Percentiles rank a stretch among this genome's conserved stretches.
phyloP scores from a whole-genome alignment of 139 green algal species.

The Micractinium conductrix region DNA sequence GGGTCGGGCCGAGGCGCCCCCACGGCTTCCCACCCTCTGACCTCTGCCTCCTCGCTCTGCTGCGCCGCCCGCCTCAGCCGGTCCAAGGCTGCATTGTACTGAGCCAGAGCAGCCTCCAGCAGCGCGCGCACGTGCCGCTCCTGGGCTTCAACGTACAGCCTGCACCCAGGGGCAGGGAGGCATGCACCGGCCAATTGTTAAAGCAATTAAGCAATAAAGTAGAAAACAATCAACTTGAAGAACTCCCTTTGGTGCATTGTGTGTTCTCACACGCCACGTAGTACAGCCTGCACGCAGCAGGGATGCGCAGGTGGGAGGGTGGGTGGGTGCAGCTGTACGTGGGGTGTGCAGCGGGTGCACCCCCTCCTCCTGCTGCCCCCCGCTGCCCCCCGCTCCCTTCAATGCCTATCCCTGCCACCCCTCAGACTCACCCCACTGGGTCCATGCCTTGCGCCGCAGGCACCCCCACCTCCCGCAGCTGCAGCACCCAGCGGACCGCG shows the following conservation, averaged over 20 bases:
- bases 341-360: too few relatives aligned
- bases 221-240: too few relatives aligned
- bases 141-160: constrained; percentile 11
- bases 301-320: too few relatives aligned
- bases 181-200: too few relatives aligned
- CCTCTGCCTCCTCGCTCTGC: constrained; percentile 4
- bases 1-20: too few relatives aligned
- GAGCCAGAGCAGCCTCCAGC: constrained; percentile 22
- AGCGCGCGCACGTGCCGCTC: constrained; percentile 16
- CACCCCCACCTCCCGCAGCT: constrained; percentile 56
- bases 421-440: constrained; percentile 33
- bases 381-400: neutral
- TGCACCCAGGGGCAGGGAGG: neutral
- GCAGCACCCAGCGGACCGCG: constrained; percentile 44
- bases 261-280: too few relatives aligned
- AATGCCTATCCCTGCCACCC: neutral
- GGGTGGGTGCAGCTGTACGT: too few relatives aligned
- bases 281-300: too few relatives aligned
- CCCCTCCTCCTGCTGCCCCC: too few relatives aligned
- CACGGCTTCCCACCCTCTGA: too few relatives aligned
- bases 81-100: constrained; percentile 4
- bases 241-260: too few relatives aligned
- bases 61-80: neutral
- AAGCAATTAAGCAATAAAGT: too few relatives aligned
- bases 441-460: constrained; percentile 39